Percentiles rank a stretch among this genome's conserved stretches.
Conservation (phyloP, 2,329 filamentous ascomycete genomes). For the Coniella vitis region DNA sequence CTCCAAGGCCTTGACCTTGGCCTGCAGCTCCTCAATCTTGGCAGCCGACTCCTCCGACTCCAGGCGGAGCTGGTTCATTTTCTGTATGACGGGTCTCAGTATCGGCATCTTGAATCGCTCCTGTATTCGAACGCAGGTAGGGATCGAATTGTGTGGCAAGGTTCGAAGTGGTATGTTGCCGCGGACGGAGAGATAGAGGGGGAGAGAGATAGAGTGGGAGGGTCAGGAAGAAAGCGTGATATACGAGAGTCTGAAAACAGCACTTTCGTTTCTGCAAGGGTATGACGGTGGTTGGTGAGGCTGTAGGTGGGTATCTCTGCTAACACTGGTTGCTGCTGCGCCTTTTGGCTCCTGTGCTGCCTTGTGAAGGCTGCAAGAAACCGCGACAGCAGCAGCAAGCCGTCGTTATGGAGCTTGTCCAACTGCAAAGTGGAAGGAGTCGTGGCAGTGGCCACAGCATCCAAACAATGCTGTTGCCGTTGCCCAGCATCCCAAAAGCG, state of each 20-base stretch:
- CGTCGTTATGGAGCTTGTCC: background rate
- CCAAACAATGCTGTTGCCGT: background rate
- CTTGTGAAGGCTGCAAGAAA: conserved; percentile 1
- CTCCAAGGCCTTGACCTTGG: conserved; percentile 82
- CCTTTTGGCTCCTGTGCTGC: background rate
- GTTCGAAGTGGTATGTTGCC: background rate
- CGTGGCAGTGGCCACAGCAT: conserved; percentile 1
- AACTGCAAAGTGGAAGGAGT: conserved; percentile 4
- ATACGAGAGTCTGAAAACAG: background rate
- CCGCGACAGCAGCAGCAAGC: background rate
- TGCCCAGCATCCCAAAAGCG: too few relatives aligned
- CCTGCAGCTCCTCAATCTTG: conserved; percentile 81
- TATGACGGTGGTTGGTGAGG: background rate
- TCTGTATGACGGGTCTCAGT: conserved; percentile 46
- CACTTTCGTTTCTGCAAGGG: background rate
- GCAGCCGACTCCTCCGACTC: conserved; percentile 80
- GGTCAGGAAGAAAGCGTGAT: background rate
- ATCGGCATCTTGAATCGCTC: conserved; percentile 17
- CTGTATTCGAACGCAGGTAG: background rate
- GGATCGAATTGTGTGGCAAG: background rate
- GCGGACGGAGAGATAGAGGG: background rate
- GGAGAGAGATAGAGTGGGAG: background rate
- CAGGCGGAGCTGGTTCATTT: conserved; percentile 90
- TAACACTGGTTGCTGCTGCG: background rate
- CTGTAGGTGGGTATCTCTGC: background rate